phyloP scores from a whole-genome alignment of 2,329 filamentous ascomycete species.

The Monosporascus cannonballus region DNA sequence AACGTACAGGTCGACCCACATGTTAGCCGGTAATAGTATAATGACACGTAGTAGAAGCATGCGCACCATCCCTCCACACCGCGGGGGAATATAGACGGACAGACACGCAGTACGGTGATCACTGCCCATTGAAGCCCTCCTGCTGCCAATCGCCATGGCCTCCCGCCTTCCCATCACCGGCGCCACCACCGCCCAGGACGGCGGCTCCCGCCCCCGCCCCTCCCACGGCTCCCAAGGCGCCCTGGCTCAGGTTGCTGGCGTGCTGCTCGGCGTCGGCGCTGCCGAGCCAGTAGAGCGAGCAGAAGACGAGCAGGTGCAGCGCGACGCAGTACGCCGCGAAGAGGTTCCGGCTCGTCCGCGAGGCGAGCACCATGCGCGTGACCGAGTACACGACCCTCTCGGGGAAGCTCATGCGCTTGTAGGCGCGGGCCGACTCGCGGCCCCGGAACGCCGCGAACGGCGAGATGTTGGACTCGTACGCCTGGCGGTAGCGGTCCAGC shows the following conservation, averaged over 20 bases:
- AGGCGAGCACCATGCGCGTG: conserved; percentile 85
- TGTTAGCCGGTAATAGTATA: conserved; percentile 11
- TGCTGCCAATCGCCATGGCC: conserved; percentile 56
- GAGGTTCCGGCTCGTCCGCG: conserved; percentile 82
- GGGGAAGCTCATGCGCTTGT: conserved; percentile 87
- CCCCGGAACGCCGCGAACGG: conserved; percentile 94
- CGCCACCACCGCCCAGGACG: conserved; percentile 28
- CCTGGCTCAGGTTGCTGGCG: conserved; percentile 48
- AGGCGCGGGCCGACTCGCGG: conserved; percentile 84
- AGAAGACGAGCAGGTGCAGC: conserved; percentile 81
- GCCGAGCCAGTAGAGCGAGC: conserved; percentile 80
- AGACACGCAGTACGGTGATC: conserved; percentile 4
- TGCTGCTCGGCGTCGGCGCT: conserved; percentile 59
- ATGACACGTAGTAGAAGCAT: background rate
- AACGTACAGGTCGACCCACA: conserved; percentile 8
- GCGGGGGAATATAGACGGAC: background rate
- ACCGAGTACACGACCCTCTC: conserved; percentile 87
- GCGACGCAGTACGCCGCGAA: conserved; percentile 90
- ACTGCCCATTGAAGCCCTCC: conserved; percentile 48
- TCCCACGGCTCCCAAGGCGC: conserved; percentile 15
- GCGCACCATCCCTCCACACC: background rate
- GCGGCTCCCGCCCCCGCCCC: conserved; percentile 33
- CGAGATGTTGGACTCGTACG: conserved; percentile 92
- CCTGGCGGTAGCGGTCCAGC: conserved; percentile 79
- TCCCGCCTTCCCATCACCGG: conserved; percentile 25